Percentiles rank a stretch among this genome's conserved stretches.
These are phyloP conservation scores for Eurotiales sp. DNA, from an alignment of 2,329 filamentous ascomycete species.

Conservation along the genomic window DNA sequence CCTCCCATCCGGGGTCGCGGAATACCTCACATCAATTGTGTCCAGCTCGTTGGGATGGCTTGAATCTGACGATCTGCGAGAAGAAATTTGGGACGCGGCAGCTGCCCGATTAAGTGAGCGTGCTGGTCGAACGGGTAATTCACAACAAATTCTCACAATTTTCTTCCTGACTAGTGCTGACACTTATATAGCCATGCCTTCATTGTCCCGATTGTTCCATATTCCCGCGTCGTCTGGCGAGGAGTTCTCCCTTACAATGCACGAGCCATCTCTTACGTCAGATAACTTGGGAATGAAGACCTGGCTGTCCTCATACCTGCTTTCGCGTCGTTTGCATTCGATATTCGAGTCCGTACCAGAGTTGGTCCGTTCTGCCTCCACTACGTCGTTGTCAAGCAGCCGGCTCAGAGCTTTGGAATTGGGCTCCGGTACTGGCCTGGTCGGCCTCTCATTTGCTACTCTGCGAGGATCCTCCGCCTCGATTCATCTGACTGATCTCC, in stretches of 20 bases:
- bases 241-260: slow-evolving; percentile 64
- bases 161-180: slow-evolving; percentile 17
- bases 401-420: slow-evolving; percentile 63
- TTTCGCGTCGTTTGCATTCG: slow-evolving; percentile 65
- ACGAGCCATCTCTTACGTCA: slow-evolving; percentile 82
- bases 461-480: slow-evolving; percentile 55
- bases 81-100: slow-evolving; percentile 66
- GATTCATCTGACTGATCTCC: slow-evolving; percentile 77
- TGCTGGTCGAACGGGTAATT: slow-evolving; percentile 68
- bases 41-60: slow-evolving; percentile 45
- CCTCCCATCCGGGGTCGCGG: slow-evolving; percentile 38
- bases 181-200: slow-evolving; percentile 53
- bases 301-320: slow-evolving; percentile 85
- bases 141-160: neutral
- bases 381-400: slow-evolving; percentile 18
- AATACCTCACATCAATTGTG: slow-evolving; percentile 47
- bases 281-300: slow-evolving; percentile 92
- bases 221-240: slow-evolving; percentile 47
- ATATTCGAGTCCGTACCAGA: slow-evolving; percentile 36
- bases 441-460: slow-evolving; percentile 78
- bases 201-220: slow-evolving; percentile 58
- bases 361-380: slow-evolving; percentile 27
- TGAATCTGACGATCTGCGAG: slow-evolving; percentile 39
- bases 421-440: slow-evolving; percentile 85
- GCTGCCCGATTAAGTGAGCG: slow-evolving; percentile 78